These are phyloP conservation scores for Corynascus novoguineensis DNA, from an alignment of 495 filamentous ascomycete genomes.

Conservation along the genomic window DNA sequence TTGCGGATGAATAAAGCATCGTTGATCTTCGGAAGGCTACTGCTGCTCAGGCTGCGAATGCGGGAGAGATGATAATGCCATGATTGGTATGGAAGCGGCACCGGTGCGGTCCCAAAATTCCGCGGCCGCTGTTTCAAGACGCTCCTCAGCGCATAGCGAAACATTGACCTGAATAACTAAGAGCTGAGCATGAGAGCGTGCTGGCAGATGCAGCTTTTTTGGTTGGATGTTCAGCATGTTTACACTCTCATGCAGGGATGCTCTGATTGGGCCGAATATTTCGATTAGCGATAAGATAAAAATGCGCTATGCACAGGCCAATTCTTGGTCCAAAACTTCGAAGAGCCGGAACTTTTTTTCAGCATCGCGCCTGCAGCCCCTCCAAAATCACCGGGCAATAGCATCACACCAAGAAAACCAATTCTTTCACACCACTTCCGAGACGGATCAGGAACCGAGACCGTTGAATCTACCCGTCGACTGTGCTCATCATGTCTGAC, in stretches of 20 bases:
- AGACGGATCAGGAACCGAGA: not conserved
- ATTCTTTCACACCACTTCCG: not conserved
- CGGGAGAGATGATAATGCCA: not conserved
- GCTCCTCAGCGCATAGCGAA: slow-evolving; percentile 31
- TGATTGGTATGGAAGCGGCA: not conserved
- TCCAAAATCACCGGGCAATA: not conserved
- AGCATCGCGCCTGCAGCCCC: slow-evolving; percentile 11
- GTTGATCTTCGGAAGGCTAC: not conserved
- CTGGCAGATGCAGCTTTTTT: not conserved
- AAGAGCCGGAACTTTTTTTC: slow-evolving; percentile 18
- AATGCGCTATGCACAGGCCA: not conserved
- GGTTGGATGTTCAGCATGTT: not conserved
- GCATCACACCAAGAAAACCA: too few relatives aligned
- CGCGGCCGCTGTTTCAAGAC: slow-evolving; percentile 5
- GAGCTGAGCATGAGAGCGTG: not conserved
- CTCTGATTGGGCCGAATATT: slow-evolving; percentile 4
- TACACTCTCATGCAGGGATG: not conserved
- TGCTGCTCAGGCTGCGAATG: slow-evolving; percentile 11
- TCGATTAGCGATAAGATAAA: not conserved
- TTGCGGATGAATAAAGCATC: slow-evolving; percentile 13
- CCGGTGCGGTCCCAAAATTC: not conserved
- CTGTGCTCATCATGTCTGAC: slow-evolving; percentile 54
- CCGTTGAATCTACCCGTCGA: not conserved
- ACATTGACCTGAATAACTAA: slow-evolving; percentile 29
- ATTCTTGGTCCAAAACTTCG: slow-evolving; percentile 10